Percentiles rank a stretch among this genome's conserved stretches.
phyloP scores from a whole-genome alignment of 2,329 filamentous ascomycete genomes.

The Cladosporium sp. region DNA sequence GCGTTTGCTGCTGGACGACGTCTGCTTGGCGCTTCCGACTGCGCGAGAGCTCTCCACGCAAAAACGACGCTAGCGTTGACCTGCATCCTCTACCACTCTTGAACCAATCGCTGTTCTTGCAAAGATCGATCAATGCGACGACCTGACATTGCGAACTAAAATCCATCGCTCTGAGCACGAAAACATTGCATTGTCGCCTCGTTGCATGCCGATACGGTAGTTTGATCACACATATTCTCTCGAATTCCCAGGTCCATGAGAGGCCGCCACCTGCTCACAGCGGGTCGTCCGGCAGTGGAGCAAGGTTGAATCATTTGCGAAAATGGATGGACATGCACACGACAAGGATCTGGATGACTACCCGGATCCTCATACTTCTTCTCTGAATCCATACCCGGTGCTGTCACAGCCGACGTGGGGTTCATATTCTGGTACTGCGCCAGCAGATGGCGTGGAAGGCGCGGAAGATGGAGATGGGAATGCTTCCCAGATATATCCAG shows the following conservation, averaged over 20 bases:
- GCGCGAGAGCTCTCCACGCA: background rate
- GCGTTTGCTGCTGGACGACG: background rate
- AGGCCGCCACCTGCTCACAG: background rate
- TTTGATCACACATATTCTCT: background rate
- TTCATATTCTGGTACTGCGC: background rate
- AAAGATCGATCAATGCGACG: conserved; percentile 4
- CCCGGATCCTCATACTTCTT: conserved; percentile 3
- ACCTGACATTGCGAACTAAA: too few relatives aligned
- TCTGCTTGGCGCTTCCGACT: background rate
- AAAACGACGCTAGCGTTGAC: background rate
- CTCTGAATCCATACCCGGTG: conserved; percentile 3
- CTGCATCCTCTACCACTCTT: background rate
- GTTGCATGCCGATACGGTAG: too few relatives aligned
- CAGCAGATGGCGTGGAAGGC: background rate
- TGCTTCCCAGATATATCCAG: conserved; percentile 2
- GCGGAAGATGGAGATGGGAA: background rate
- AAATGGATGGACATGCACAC: background rate
- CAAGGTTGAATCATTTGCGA: background rate
- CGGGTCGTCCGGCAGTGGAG: background rate
- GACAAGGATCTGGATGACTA: conserved; percentile 2
- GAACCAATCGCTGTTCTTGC: conserved; percentile 6
- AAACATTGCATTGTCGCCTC: too few relatives aligned
- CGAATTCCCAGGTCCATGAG: conserved; percentile 1
- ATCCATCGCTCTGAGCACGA: too few relatives aligned
- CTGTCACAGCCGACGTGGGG: conserved; percentile 3